These are phyloP conservation scores for Penicillium rolfsii DNA, from an alignment of 2,329 filamentous ascomycete genomes.

Conservation along the genomic window DNA sequence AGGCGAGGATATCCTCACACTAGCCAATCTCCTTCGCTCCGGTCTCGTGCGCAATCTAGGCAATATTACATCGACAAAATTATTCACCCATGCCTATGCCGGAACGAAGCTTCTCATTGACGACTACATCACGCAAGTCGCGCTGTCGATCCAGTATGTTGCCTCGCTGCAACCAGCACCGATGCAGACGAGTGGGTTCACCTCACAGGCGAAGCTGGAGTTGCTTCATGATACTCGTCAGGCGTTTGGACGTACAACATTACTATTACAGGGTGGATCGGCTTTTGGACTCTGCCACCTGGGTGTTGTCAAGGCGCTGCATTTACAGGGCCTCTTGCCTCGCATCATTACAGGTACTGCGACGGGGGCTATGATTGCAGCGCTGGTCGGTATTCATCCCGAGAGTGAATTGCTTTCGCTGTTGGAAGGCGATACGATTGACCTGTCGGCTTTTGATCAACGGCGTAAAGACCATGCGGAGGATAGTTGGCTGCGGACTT, in stretches of 20 bases:
- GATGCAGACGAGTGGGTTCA: slow-evolving; percentile 56
- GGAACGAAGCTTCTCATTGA: slow-evolving; percentile 91
- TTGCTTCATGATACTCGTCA: slow-evolving; percentile 84
- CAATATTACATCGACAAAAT: slow-evolving; percentile 78
- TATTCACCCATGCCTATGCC: slow-evolving; percentile 83
- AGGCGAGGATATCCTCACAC: slow-evolving; percentile 70
- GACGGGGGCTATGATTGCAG: slow-evolving; percentile 86
- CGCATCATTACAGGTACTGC: slow-evolving; percentile 90
- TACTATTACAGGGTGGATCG: slow-evolving; percentile 86
- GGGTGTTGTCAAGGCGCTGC: slow-evolving; percentile 85
- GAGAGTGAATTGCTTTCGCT: slow-evolving; percentile 80
- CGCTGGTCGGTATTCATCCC: slow-evolving; percentile 82
- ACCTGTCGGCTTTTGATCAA: slow-evolving; percentile 74
- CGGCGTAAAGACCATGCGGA: slow-evolving; percentile 34
- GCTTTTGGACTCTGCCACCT: slow-evolving; percentile 91
- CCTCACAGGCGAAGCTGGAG: slow-evolving; percentile 79
- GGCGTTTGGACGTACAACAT: slow-evolving; percentile 81
- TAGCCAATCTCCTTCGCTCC: slow-evolving; percentile 79
- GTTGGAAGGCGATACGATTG: slow-evolving; percentile 76
- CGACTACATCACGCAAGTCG: slow-evolving; percentile 83
- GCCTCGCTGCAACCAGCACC: slow-evolving; percentile 65
- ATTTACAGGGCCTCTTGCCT: slow-evolving; percentile 77
- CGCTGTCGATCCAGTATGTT: slow-evolving; percentile 78
- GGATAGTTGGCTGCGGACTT: slow-evolving; percentile 57
- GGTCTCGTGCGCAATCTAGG: slow-evolving; percentile 81